Percentiles rank a stretch among this genome's conserved stretches.
Conservation (phyloP, 2,329 filamentous ascomycete species). For the Cordyceps cateniannulata region DNA sequence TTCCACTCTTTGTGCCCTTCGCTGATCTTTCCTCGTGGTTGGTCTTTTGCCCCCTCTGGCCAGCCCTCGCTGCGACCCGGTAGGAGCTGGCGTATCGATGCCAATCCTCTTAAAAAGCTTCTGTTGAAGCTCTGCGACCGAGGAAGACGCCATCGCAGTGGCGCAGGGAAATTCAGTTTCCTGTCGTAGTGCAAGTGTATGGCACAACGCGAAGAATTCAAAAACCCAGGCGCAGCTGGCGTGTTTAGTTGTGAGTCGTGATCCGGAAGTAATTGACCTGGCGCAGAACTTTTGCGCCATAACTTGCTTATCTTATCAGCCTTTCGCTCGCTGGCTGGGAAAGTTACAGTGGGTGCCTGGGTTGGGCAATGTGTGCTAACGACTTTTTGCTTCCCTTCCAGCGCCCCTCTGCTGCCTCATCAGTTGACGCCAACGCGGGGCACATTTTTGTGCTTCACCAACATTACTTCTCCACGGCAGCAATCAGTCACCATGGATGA, state of each 20-base stretch:
- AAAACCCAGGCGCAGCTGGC: not conserved
- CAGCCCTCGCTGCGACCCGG: conserved; percentile 13
- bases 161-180: not conserved
- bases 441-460: conserved; percentile 7
- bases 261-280: not conserved
- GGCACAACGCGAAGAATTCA: not conserved
- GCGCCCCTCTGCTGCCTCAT: too few species aligned
- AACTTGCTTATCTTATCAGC: conserved; percentile 12
- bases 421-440: not conserved
- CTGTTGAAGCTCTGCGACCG: conserved; percentile 28
- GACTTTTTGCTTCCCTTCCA: too few species aligned
- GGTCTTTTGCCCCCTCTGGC: conserved; percentile 16
- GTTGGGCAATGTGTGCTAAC: not conserved
- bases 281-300: not conserved
- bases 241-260: not conserved
- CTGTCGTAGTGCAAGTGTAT: not conserved
- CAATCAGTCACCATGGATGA: conserved; percentile 20
- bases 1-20: conserved; percentile 57
- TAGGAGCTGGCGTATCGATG: conserved; percentile 22
- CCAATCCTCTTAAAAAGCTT: conserved; percentile 33
- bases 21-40: conserved; percentile 52
- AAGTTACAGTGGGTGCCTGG: not conserved
- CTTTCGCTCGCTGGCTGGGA: not conserved
- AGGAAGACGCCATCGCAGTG: conserved; percentile 18
- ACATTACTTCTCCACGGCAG: not conserved